Base-by-base conservation (phyloP, 306 rosid genomes). In the Begonia masoniana region DNA sequence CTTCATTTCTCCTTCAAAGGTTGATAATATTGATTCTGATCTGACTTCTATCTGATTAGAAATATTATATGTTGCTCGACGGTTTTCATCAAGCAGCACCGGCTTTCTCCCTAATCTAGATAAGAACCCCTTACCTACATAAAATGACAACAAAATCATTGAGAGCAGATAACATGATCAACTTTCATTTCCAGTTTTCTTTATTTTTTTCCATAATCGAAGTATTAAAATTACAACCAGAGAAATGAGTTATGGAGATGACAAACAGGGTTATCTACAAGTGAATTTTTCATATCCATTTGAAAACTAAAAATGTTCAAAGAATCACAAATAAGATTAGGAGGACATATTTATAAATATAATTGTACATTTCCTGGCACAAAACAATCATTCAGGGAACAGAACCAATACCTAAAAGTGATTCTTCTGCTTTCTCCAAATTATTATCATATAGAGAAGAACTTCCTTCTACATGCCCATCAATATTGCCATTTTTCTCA, bases 1-100 rank as follows among this genome's bases (percentile, higher is more conserved):
- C 82, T 84, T 86, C 54, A 74, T 52, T 79, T 92, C 99, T 58
- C 80, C 70, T 72, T 86, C 95, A 36, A 92, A 92, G 15, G 96
- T 83, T 6, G 82, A 52, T 55, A 92, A 74, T 59, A 81, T 66
- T 50, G 96, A 86, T 59, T 92, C 96, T 52, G 95, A 74, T 72
- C 73, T 70, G 42, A 73, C 60, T 16, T 36, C 68, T 21, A 84
- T 81, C 67, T 63, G 81, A 66, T 60, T 68, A 57, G 82, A 72
- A 43, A 52, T 52, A 66, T 74, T 79, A 67, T 81, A 91, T 42
- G 91, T 81, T 64, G 81, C 79, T 50, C 99, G 99, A 10, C 88
- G 96, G 52, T 91, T 82, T 12, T 78, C 79, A 59, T 92, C 96
- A 64, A 70, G 71, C 53, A 56, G 74, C 51, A 63, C 57, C 43